A percentile compares a stretch with the other conserved stretches of the same genome.
Evolutionary conservation across 768 basidiomycete genomes (phyloP).

Genomic region (Leccinum incarnatum): DNA sequence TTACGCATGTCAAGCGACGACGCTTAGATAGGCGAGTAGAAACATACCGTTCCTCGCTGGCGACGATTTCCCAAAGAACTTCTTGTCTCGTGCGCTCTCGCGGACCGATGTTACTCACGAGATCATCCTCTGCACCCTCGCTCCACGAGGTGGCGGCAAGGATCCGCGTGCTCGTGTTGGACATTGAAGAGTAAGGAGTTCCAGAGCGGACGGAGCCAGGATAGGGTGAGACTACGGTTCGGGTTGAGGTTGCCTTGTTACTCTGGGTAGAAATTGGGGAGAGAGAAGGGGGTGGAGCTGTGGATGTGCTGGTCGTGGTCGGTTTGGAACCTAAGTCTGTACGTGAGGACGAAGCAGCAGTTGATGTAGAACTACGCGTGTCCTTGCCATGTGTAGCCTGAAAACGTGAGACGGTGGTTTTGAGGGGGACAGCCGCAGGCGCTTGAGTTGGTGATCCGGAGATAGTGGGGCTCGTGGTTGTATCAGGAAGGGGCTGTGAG

Average conservation of each 20-base stretch:
- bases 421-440: slow-evolving; percentile 37
- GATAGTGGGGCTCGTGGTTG: slow-evolving; percentile 36
- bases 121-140: slow-evolving; percentile 90
- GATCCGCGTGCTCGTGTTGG: slow-evolving; percentile 67
- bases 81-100: slow-evolving; percentile 94
- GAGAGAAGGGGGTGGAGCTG: slow-evolving; percentile 54
- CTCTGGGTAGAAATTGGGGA: slow-evolving; percentile 54
- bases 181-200: slow-evolving; percentile 82
- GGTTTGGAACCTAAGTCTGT: slow-evolving; percentile 54
- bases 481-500: slow-evolving; percentile 53
- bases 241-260: slow-evolving; percentile 58
- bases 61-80: slow-evolving; percentile 95
- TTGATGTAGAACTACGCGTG: slow-evolving; percentile 60
- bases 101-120: slow-evolving; percentile 89
- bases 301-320: slow-evolving; percentile 44
- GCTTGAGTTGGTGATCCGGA: slow-evolving; percentile 30
- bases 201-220: slow-evolving; percentile 71
- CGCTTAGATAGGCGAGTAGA: slow-evolving; percentile 9
- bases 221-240: slow-evolving; percentile 62
- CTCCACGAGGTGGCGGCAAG: slow-evolving; percentile 85
- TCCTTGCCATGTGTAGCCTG: slow-evolving; percentile 72
- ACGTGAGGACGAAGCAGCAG: slow-evolving; percentile 58
- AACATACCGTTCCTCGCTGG: slow-evolving; percentile 86
- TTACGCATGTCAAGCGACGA: slow-evolving; percentile 12
- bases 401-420: slow-evolving; percentile 75